These are phyloP conservation scores for Fomitopsis pinicola DNA, from an alignment of 1,284 basidiomycete species.

Conservation along the genomic window DNA sequence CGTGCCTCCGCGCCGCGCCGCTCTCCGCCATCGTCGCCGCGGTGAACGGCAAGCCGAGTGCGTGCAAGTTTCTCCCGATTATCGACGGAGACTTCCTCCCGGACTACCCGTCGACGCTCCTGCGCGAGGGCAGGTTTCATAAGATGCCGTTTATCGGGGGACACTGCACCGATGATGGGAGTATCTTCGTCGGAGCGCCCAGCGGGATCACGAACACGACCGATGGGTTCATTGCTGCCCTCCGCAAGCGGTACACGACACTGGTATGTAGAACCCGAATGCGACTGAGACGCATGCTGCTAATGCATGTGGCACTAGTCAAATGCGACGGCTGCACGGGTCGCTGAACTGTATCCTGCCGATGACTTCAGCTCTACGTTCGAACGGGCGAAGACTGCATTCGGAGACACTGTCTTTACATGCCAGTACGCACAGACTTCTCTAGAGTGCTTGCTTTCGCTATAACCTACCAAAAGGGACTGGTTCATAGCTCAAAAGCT, in stretches of 20 bases:
- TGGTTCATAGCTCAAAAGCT: slow-evolving; percentile 1
- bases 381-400: slow-evolving; percentile 2
- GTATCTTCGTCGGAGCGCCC: slow-evolving; percentile 1
- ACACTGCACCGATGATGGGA: slow-evolving; percentile 2
- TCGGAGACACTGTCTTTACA: slow-evolving; percentile 3
- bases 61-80: not conserved
- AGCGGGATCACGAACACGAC: slow-evolving; percentile 1
- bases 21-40: slow-evolving; percentile 2
- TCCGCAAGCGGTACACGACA: slow-evolving; percentile 1
- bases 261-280: not conserved
- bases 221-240: not conserved
- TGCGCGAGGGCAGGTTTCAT: not conserved
- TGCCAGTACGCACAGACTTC: not conserved
- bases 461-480: not conserved
- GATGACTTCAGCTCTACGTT: slow-evolving; percentile 1
- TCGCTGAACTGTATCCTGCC: slow-evolving; percentile 3
- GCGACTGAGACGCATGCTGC: not conserved
- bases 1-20: slow-evolving; percentile 1
- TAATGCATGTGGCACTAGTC: not conserved
- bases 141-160: slow-evolving; percentile 5
- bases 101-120: not conserved
- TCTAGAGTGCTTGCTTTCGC: not conserved
- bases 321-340: not conserved
- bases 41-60: not conserved
- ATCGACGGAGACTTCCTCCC: slow-evolving; percentile 1